Evolutionary conservation across 2,329 filamentous ascomycete species (phyloP), one percentile per base, ranked within the genome.

Genomic region (Alternaria solani): DNA sequence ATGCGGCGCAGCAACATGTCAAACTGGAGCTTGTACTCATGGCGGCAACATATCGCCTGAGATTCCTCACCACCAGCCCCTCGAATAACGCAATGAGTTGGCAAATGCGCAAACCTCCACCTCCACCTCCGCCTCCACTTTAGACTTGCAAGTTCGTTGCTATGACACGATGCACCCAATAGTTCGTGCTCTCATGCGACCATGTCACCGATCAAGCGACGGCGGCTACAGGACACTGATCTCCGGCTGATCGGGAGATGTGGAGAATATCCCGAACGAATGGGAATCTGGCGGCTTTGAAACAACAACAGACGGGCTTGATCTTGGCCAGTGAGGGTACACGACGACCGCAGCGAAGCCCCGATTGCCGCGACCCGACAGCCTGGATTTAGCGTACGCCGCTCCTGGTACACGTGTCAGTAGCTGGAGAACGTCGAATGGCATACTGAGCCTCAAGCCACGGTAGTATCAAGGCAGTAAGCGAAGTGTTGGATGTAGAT

Each of bases 341-440:
- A 39, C 49, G 47, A 26, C 20, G 30, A 52, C 43, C 48, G 39
- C 25, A 55, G 48, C 28, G 36, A 53, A 47, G 34, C 48, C 38
- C 48, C 25, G 26, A 57, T 68, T 67, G 67, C 67, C 67, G 63
- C 66, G 62, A 54, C 57, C 59, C 47, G 30, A 44, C 53, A 61
- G 51, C 11, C 39, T 32, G 51, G 30, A 49, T 47, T 51, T 53
- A 32, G 48, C 47, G 46, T 60, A 51, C 51, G 62, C 57, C 55
- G 59, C 55, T 49, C 49, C 53, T 58, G 46, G 55, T 57, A 67
- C 55, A 68, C 64, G 66, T 71, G 64, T 63, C 66, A 66, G 59
- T 59, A 46, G 20, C 48, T 52, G 25, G 43, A 16, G 28, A 57
- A 47, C 39, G 32, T 46, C 56, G 56, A 65, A 67, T 67, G 8